Evolutionary conservation across 768 basidiomycete species (phyloP).

Genomic region (Phylloporus rhodoxanthus): DNA sequence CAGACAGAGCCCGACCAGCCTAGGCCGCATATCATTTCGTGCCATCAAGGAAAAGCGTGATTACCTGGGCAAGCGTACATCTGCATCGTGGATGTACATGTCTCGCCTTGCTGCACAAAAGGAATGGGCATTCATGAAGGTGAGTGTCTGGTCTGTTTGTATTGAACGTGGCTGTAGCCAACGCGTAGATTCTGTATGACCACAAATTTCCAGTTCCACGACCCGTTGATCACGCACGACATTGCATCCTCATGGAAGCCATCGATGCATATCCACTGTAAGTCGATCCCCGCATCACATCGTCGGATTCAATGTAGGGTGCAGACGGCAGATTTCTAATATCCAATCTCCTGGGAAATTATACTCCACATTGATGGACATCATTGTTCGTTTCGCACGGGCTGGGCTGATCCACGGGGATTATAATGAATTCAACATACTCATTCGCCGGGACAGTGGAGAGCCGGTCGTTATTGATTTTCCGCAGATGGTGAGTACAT

Average conservation of each 20-base stretch:
- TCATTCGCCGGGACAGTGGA: conserved; percentile 70
- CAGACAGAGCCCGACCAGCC: conserved; percentile 40
- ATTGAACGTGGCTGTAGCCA: not conserved
- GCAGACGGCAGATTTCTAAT: conserved; percentile 80
- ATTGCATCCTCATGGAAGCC: conserved; percentile 94
- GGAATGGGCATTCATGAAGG: conserved; percentile 99
- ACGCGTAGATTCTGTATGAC: conserved; percentile 76
- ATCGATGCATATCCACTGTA: conserved; percentile 94
- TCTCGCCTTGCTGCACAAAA: conserved; percentile 93
- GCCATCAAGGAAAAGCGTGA: conserved; percentile 95
- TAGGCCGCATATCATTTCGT: conserved; percentile 96
- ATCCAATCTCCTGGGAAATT: conserved; percentile 82
- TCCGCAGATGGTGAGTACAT: conserved; percentile 98
- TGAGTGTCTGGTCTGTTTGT: conserved; percentile 22
- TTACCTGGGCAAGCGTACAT: conserved; percentile 91
- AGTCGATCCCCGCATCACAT: conserved; percentile 21
- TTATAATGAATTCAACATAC: conserved; percentile 98
- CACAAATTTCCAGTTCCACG: conserved; percentile 90
- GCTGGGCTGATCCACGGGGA: conserved; percentile 98
- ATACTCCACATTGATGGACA: conserved; percentile 89
- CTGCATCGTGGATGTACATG: conserved; percentile 99
- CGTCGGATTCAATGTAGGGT: conserved; percentile 1
- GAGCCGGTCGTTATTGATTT: conserved; percentile 95
- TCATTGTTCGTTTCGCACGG: conserved; percentile 90
- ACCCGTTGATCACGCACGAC: conserved; percentile 91